These are phyloP conservation scores for Monilinia laxa DNA, from an alignment of 2,329 filamentous ascomycete species.

Conservation along the genomic window DNA sequence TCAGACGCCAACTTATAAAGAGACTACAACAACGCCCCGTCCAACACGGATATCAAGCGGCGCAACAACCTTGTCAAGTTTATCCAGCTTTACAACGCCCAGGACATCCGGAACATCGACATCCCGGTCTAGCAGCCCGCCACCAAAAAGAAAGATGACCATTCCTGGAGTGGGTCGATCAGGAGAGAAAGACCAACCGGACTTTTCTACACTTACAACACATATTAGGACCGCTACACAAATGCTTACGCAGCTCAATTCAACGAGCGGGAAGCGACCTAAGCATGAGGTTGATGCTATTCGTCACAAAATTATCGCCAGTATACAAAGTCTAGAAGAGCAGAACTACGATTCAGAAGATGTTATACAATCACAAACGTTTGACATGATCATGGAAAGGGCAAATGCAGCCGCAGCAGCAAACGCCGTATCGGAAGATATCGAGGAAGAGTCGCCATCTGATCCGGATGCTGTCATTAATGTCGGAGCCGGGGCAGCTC, in stretches of 20 bases:
- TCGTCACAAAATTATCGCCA: slow-evolving; percentile 82
- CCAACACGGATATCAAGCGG: slow-evolving; percentile 60
- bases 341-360: slow-evolving; percentile 79
- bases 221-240: slow-evolving; percentile 86
- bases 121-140: slow-evolving; percentile 68
- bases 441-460: slow-evolving; percentile 53
- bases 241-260: slow-evolving; percentile 81
- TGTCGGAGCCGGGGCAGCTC: slow-evolving; percentile 70
- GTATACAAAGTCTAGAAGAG: slow-evolving; percentile 85
- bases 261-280: slow-evolving; percentile 76
- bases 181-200: slow-evolving; percentile 66
- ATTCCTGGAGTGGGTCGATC: slow-evolving; percentile 52
- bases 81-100: slow-evolving; percentile 62
- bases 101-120: slow-evolving; percentile 67
- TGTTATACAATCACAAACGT: slow-evolving; percentile 64
- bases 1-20: slow-evolving; percentile 31
- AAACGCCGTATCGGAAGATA: slow-evolving; percentile 50
- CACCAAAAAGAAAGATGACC: slow-evolving; percentile 58
- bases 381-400: slow-evolving; percentile 79
- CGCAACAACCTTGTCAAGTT: slow-evolving; percentile 58
- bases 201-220: slow-evolving; percentile 78
- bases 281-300: slow-evolving; percentile 80
- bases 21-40: slow-evolving; percentile 38
- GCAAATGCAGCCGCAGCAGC: slow-evolving; percentile 52
- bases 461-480: slow-evolving; percentile 51